Base-by-base conservation (phyloP, 1,284 basidiomycete species). In the Papiliotrema flavescens region DNA sequence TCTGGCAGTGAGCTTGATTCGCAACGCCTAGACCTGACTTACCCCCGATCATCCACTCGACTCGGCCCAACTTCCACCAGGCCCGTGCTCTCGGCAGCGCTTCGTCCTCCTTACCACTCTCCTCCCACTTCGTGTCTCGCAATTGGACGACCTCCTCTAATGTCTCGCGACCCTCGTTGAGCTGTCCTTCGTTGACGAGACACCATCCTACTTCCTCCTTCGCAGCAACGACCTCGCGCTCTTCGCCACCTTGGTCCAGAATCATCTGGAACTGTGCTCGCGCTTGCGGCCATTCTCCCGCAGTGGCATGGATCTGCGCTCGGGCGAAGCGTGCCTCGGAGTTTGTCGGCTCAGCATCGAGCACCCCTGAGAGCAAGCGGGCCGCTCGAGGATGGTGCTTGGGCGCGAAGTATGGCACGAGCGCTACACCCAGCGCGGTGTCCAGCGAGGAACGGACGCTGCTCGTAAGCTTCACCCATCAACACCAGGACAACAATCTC, bases 131-230 rank as follows among this genome's bases (percentile, higher is more conserved):
- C 28, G 70, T 73, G 54, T 87, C 83, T 22, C 90, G 68, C 2
- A 76, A 70, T 14, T 80, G 74, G 3, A 89, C 78, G 0, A 93
- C 84, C 2, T 70, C 74, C 56, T 84, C 79, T 35, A 98, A 78
- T 3, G 80, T 80, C 15, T 78, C 71, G 20, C 82, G 71, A 3
- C 85, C 90, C 9, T 77, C 72, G 9, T 83, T 80, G 2, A 81
- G 62, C 19, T 82, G 73, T 0, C 80, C 82, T 5, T 81, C 69
- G 58, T 88, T 85, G 58, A 85, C 83, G 39, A 81, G 77, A 73
- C 90, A 93, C 94, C 95, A 98, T 0, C 88, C 91, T 24, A 81
- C 73, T 69, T 97, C 93, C 66, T 94, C 90, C 58, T 78, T 80
- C 0, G 90, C 88, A 40, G 88, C 86, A 6, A 88, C 66, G n/a